Evolutionary conservation across 805 yeast genomes (phyloP).

Genomic region (Groenewaldozyma tartarivorans): DNA sequence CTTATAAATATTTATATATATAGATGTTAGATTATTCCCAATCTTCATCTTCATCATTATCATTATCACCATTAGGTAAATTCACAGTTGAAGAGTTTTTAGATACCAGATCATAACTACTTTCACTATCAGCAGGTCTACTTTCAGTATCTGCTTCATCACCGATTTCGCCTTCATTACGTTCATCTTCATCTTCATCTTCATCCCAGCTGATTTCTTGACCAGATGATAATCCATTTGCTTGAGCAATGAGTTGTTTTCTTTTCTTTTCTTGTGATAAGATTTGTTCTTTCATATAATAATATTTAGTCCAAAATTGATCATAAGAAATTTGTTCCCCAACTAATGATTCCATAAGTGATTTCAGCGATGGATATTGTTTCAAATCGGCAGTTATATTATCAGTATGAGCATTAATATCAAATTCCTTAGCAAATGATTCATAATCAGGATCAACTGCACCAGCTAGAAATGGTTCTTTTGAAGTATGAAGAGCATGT

Average conservation of each 20-base stretch:
- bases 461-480: slow-evolving; percentile 33
- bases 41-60: slow-evolving; percentile 44
- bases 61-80: slow-evolving; percentile 17
- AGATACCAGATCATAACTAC: slow-evolving; percentile 33
- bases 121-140: slow-evolving; percentile 30
- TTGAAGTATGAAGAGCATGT: slow-evolving; percentile 42
- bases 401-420: slow-evolving; percentile 40
- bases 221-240: slow-evolving; percentile 29
- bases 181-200: slow-evolving; percentile 29
- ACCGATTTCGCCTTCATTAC: slow-evolving; percentile 24
- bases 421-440: slow-evolving; percentile 29
- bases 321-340: slow-evolving; percentile 52
- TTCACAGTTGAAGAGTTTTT: slow-evolving; percentile 30
- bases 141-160: slow-evolving; percentile 15
- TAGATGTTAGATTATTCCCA: slow-evolving; percentile 38
- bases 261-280: slow-evolving; percentile 56
- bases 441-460: slow-evolving; percentile 29
- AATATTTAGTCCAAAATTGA: slow-evolving; percentile 70
- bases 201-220: slow-evolving; percentile 28
- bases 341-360: slow-evolving; percentile 53
- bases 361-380: slow-evolving; percentile 41
- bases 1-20: slow-evolving; percentile 1
- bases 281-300: slow-evolving; percentile 42
- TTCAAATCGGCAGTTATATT: slow-evolving; percentile 41
- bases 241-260: slow-evolving; percentile 45